These are phyloP conservation scores for Fistulinella staudtii DNA, from an alignment of 1,284 basidiomycete genomes.

Conservation along the genomic window DNA sequence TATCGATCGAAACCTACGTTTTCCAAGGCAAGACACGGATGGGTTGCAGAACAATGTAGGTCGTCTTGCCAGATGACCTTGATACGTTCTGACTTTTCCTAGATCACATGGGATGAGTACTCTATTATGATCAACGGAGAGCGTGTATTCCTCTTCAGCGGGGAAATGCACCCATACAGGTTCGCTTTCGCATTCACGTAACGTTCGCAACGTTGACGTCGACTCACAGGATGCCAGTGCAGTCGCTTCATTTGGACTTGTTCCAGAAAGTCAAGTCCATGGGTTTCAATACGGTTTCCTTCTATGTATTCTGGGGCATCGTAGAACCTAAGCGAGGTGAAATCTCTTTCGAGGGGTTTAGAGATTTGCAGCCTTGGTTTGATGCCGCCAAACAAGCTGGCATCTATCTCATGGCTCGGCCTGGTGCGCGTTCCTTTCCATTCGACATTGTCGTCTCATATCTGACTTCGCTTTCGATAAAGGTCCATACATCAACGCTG, in stretches of 20 bases:
- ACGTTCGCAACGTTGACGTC: neutral
- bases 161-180: slow-evolving; percentile 49
- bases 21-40: slow-evolving; percentile 14
- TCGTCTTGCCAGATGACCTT: neutral
- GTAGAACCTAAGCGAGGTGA: slow-evolving; percentile 41
- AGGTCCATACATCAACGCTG: slow-evolving; percentile 53
- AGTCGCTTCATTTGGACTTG: slow-evolving; percentile 41
- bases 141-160: slow-evolving; percentile 44
- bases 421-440: slow-evolving; percentile 29
- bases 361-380: slow-evolving; percentile 45
- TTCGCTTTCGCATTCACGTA: neutral
- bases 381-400: slow-evolving; percentile 45
- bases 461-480: slow-evolving; percentile 13
- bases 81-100: neutral
- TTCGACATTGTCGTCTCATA: neutral
- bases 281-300: slow-evolving; percentile 46
- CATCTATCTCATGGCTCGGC: slow-evolving; percentile 44
- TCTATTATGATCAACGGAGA: slow-evolving; percentile 45
- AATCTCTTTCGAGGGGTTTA: slow-evolving; percentile 45
- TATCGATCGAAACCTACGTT: slow-evolving; percentile 11
- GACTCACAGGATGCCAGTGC: slow-evolving; percentile 36
- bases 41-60: slow-evolving; percentile 21
- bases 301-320: slow-evolving; percentile 47
- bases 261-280: slow-evolving; percentile 46
- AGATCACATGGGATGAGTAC: slow-evolving; percentile 47